Evolutionary conservation across 2,329 filamentous ascomycete genomes (phyloP), one percentile per base, ranked within the genome.

Genomic region (Zalaria obscura): DNA sequence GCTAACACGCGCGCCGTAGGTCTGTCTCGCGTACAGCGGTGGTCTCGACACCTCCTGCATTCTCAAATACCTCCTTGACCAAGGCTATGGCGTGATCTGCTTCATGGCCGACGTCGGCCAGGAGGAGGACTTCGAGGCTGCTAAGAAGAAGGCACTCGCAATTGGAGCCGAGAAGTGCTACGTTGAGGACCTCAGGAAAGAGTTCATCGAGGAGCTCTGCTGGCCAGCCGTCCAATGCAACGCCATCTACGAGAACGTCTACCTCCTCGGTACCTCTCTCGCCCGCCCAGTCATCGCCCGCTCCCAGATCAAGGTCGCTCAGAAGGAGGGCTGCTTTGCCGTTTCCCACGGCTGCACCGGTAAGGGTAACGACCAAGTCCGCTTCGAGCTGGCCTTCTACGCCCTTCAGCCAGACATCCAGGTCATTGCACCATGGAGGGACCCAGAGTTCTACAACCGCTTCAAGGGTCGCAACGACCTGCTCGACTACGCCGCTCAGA

Each of bases 191-290:
- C 70, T 89, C 41, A 75, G 77, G 33, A 43, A 47, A 37, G 80
- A 85, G 63, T 88, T 91, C 55, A 75, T 91, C 50, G 80, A 87
- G 52, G 75, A 89, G 67, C 71, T 91, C 36, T 81, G 80, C 69
- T 88, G 80, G 73, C 79, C 75, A 40, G 83, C 84, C 47, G 75
- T 91, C 48, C 80, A 85, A 63, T 84, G 47, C 40, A 55, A 55
- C 39, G 45, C 44, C 34, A 51, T 54, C 31, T 55, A 52, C 45
- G 52, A 52, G 67, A 78, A 78, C 56, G 66, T 70, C 48, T 77
- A 77, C 64, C 67, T 76, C 37, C 67, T 77, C 48, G 67, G 72
- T 43, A 57, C 55, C 43, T 60, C 68, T 35, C 69, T 84, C 45
- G 80, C 80, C 48, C 75, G 79, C 43, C 80, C 80, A 35, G 73